phyloP scores from a whole-genome alignment of 2,329 filamentous ascomycete species.

The Penicillium janthinellum region DNA sequence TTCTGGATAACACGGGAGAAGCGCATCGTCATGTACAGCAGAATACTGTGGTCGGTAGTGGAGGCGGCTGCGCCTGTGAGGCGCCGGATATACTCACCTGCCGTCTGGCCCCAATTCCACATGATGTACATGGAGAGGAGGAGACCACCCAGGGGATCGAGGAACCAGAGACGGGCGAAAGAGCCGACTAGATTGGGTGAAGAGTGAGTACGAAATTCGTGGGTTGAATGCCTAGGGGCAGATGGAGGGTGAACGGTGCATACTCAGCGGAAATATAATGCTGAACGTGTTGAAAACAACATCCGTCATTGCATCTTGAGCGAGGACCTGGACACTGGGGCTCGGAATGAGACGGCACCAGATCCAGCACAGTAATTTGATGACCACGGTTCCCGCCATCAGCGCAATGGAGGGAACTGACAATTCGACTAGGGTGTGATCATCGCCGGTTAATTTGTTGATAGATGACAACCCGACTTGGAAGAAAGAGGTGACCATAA shows the following conservation, averaged over 20 bases:
- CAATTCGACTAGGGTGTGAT: conserved; percentile 70
- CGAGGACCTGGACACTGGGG: conserved; percentile 79
- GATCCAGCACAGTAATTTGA: conserved; percentile 81
- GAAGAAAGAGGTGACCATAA: conserved; percentile 68
- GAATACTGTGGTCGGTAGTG: conserved; percentile 68
- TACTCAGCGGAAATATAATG: conserved; percentile 76
- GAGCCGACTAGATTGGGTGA: conserved; percentile 32
- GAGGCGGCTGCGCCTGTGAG: conserved; percentile 65
- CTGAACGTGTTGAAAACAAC: conserved; percentile 90
- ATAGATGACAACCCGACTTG: conserved; percentile 63
- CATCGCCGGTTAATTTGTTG: conserved; percentile 59
- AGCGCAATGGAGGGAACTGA: conserved; percentile 72
- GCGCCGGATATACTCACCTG: conserved; percentile 63
- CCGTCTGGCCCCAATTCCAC: conserved; percentile 63
- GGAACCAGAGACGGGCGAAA: conserved; percentile 54
- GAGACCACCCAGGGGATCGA: conserved; percentile 64
- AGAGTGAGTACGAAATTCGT: not conserved
- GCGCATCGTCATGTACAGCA: conserved; percentile 90
- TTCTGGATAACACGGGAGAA: conserved; percentile 83
- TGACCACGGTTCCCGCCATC: conserved; percentile 77
- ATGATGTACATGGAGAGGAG: conserved; percentile 63
- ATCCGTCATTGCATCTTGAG: conserved; percentile 70
- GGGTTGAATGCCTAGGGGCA: not conserved
- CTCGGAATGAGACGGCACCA: conserved; percentile 88
- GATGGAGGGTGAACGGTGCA: not conserved